phyloP scores from a whole-genome alignment of 257 asterid genomes.

The Fraxinus americana region DNA sequence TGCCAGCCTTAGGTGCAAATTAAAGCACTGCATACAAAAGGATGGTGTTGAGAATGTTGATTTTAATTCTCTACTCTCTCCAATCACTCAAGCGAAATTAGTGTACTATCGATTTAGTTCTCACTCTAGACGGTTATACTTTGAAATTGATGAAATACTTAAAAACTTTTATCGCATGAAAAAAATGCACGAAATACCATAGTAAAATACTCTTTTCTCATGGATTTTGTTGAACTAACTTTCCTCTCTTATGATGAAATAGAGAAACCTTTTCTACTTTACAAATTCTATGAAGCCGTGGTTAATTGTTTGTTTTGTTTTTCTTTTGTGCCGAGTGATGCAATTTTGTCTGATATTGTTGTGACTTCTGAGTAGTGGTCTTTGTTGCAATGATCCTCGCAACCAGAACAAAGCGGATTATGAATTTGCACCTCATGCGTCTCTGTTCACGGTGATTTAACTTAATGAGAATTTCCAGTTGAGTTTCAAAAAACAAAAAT shows the following conservation, averaged over 20 bases:
- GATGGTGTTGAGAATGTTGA: not conserved
- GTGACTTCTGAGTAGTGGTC: too few species aligned
- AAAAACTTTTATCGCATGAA: too few species aligned
- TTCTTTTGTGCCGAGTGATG: too few species aligned
- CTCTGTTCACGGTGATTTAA: too few species aligned
- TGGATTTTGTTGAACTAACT: not conserved
- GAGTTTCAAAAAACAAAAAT: too few species aligned
- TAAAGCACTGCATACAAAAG: not conserved
- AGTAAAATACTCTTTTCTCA: not conserved
- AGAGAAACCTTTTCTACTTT: not conserved
- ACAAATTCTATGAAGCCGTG: too few species aligned
- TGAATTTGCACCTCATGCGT: too few species aligned
- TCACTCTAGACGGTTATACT: not conserved
- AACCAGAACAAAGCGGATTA: too few species aligned
- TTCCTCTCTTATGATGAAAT: not conserved
- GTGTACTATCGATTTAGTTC: not conserved
- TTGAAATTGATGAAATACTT: not conserved
- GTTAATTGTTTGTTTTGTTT: too few species aligned
- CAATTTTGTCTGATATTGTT: too few species aligned
- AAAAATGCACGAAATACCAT: not conserved
- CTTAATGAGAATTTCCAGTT: too few species aligned
- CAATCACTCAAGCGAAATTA: not conserved
- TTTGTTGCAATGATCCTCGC: too few species aligned
- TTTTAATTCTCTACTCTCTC: not conserved
- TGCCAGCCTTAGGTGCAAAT: slow-evolving; percentile 2